Conservation (phyloP, 148 eudicot genomes). For the Selenicereus undatus region DNA sequence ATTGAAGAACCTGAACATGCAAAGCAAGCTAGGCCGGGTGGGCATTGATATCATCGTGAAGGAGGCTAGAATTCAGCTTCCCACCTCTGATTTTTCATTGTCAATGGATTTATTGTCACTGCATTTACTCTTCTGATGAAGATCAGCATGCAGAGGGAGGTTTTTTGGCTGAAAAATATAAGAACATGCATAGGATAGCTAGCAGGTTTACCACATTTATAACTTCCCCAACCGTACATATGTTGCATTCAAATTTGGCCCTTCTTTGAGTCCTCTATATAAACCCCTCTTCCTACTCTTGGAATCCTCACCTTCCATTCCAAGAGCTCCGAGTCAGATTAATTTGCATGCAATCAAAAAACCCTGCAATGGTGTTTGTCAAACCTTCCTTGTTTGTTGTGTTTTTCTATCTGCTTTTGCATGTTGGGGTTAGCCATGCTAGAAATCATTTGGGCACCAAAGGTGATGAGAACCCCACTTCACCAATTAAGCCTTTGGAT, state of each 20-base stretch:
- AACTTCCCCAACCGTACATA: not conserved
- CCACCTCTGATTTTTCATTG: not conserved
- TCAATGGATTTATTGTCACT: conserved; percentile 4
- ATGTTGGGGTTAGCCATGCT: not conserved
- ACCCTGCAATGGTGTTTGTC: not conserved
- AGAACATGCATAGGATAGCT: not conserved
- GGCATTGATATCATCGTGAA: not conserved
- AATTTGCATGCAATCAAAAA: not conserved
- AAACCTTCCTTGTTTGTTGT: not conserved
- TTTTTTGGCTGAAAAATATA: not conserved
- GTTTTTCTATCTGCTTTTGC: not conserved
- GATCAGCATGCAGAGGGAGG: not conserved
- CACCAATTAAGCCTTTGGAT: not conserved
- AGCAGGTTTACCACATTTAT: not conserved
- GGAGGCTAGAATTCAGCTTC: not conserved
- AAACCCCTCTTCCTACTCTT: conserved; percentile 2
- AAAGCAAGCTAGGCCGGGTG: not conserved
- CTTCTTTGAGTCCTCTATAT: not conserved
- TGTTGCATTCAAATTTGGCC: not conserved
- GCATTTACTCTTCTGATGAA: conserved; percentile 3
- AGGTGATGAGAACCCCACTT: not conserved
- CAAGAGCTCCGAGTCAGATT: not conserved
- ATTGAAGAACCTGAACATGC: not conserved
- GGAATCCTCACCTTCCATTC: conserved; percentile 6
- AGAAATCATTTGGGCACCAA: not conserved